Conservation (phyloP, 2,329 filamentous ascomycete species). For the Fusarium anthophilum region DNA sequence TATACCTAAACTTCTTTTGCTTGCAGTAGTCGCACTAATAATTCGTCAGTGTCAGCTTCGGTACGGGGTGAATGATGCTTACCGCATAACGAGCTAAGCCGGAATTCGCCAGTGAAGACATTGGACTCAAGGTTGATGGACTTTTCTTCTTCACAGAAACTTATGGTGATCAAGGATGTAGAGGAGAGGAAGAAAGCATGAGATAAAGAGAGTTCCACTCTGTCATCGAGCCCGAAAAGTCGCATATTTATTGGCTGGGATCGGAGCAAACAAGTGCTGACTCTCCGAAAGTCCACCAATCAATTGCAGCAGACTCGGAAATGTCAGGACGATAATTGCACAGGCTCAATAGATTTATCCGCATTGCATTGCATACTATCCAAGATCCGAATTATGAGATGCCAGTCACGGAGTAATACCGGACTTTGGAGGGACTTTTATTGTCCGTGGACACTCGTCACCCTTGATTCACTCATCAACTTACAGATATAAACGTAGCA, state of each 20-base stretch:
- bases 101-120: rapidly evolving
- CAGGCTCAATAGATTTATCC: neutral
- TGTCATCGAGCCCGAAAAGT: neutral
- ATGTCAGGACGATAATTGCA: rapidly evolving
- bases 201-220: neutral
- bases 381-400: neutral
- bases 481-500: neutral
- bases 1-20: neutral
- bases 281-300: neutral
- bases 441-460: neutral
- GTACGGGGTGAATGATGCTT: neutral
- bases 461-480: neutral
- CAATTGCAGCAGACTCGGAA: neutral
- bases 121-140: neutral
- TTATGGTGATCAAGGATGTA: neutral
- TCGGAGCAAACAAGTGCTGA: neutral
- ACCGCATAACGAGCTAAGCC: neutral
- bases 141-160: neutral
- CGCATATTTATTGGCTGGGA: neutral
- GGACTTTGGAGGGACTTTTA: neutral
- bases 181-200: too few species aligned
- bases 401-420: too few species aligned
- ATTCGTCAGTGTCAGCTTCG: neutral
- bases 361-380: neutral
- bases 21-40: constrained; percentile 5